Evolutionary conservation across 139 green algal genomes (phyloP).

Genomic region (Chlorella sorokiniana): DNA sequence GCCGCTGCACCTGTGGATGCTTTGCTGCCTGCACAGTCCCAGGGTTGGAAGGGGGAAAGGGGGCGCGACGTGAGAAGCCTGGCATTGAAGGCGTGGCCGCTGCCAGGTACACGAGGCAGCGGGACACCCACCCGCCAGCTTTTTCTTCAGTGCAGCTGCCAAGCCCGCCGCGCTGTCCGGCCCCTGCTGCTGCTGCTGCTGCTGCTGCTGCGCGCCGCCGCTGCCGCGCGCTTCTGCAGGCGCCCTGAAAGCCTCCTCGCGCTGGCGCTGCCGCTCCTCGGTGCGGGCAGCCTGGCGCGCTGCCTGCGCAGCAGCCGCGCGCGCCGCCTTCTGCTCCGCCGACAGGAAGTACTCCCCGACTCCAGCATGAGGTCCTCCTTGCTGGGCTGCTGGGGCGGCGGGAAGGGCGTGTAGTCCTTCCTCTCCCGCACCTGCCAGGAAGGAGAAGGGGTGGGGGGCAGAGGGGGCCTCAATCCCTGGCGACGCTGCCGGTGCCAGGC

Average conservation of each 20-base stretch:
- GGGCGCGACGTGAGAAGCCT: neutral
- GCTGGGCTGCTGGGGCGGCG: conserved; percentile 86
- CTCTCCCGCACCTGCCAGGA: conserved; percentile 59
- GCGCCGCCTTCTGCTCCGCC: conserved; percentile 73
- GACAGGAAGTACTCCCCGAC: conserved; percentile 97
- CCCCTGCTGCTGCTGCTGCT: conserved; percentile 12
- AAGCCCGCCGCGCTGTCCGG: conserved; percentile 29
- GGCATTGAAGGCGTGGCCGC: neutral
- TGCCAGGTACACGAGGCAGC: neutral
- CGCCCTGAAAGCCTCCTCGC: conserved; percentile 86
- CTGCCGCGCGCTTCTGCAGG: conserved; percentile 59
- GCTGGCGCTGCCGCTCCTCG: conserved; percentile 65
- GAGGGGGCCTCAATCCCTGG: too few species aligned
- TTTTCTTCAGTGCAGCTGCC: conserved; percentile 62
- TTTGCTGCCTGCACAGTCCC: conserved; percentile 9
- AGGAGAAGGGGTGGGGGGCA: neutral
- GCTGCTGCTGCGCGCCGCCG: conserved; percentile 6
- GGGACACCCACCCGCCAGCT: conserved; percentile 34
- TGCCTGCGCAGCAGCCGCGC: conserved; percentile 47
- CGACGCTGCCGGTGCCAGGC: too few species aligned
- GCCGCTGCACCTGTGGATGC: neutral
- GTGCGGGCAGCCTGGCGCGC: conserved; percentile 42
- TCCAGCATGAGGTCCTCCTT: conserved; percentile 94
- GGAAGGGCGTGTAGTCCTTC: conserved; percentile 96
- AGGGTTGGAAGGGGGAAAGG: neutral